phyloP scores from a whole-genome alignment of 306 rosid species.

The Myrica gale region DNA sequence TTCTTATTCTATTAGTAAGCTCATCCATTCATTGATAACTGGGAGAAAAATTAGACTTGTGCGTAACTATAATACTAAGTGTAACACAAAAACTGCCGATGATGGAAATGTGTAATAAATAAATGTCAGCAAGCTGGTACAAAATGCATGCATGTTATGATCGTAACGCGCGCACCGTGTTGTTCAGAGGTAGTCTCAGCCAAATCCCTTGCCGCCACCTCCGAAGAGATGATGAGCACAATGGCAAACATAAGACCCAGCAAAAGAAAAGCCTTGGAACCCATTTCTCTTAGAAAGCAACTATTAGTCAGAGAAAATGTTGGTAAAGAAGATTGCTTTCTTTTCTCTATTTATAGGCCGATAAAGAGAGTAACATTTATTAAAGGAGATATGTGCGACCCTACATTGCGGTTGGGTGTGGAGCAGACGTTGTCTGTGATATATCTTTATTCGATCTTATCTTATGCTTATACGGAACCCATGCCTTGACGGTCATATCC shows the following conservation, averaged over 20 bases:
- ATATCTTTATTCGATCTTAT: no score
- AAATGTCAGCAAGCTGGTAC: background rate
- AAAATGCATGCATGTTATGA: background rate
- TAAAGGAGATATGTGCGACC: background rate
- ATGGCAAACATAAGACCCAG: constrained; percentile 42
- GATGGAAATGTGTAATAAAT: no score
- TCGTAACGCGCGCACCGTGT: constrained; percentile 20
- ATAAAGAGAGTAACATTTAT: background rate
- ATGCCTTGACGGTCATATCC: no score
- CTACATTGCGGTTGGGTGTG: background rate
- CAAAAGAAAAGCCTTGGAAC: constrained; percentile 33
- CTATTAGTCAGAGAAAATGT: background rate
- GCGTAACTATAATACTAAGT: no score
- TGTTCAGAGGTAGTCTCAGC: constrained; percentile 18
- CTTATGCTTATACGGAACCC: no score
- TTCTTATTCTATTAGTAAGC: no score
- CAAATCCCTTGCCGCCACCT: constrained; percentile 36
- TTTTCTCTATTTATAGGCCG: constrained; percentile 26
- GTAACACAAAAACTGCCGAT: no score
- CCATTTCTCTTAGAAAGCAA: constrained; percentile 31
- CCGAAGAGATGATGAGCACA: constrained; percentile 24
- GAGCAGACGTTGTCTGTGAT: background rate
- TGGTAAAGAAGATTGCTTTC: background rate
- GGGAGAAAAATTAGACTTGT: no score
- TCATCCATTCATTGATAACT: no score